Conservation (phyloP, 208 protist genomes). For the Leishmania gerbilli region DNA sequence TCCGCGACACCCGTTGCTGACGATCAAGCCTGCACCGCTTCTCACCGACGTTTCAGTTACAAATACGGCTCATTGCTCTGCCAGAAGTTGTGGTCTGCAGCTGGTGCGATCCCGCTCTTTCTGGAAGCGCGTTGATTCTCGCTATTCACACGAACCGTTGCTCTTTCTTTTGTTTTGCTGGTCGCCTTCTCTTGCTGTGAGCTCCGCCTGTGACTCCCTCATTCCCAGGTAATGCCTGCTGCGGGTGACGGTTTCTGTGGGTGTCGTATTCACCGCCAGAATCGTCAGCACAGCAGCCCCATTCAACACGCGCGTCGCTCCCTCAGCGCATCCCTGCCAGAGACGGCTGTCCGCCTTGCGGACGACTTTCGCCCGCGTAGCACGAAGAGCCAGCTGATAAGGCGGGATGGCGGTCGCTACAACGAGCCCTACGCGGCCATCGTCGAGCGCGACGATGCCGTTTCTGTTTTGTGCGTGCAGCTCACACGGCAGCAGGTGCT, state of each 20-base stretch:
- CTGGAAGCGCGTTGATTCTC: too few species aligned
- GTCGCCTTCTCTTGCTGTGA: background rate
- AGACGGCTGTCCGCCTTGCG: slow-evolving; percentile 10
- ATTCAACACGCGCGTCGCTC: slow-evolving; percentile 1
- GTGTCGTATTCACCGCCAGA: background rate
- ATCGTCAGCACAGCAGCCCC: background rate
- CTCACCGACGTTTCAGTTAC: too few species aligned
- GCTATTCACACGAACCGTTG: too few species aligned
- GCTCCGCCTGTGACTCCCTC: background rate
- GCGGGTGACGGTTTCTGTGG: background rate
- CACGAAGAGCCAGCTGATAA: slow-evolving; percentile 14
- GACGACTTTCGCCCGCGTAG: slow-evolving; percentile 14
- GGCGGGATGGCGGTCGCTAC: slow-evolving; percentile 28
- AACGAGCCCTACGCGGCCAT: slow-evolving; percentile 32
- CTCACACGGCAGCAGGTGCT: slow-evolving; percentile 21
- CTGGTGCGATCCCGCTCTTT: too few species aligned
- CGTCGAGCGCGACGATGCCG: slow-evolving; percentile 16
- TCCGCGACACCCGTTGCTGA: background rate
- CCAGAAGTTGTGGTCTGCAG: too few species aligned
- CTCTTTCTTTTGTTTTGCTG: background rate
- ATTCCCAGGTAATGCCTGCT: background rate
- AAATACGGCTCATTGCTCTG: too few species aligned
- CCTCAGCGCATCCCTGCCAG: slow-evolving; percentile 1
- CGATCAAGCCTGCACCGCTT: too few species aligned
- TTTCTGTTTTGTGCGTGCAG: slow-evolving; percentile 33